phyloP scores from a whole-genome alignment of 2,329 filamentous ascomycete genomes.

The Clonostachys rosea region DNA sequence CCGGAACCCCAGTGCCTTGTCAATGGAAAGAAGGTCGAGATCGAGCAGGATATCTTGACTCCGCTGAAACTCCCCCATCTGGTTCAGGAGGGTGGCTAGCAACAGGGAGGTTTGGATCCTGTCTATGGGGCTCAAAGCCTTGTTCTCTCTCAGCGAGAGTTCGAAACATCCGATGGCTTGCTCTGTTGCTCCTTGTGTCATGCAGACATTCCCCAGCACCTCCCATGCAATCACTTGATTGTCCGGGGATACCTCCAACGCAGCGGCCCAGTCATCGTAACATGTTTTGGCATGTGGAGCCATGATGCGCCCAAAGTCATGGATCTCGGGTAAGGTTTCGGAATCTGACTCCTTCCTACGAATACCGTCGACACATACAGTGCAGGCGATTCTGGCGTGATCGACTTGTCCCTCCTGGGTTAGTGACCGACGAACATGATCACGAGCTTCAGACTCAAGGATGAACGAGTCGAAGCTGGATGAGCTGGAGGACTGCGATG shows the following conservation, averaged over 20 bases:
- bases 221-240: constrained; percentile 29
- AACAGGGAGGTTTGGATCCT: constrained; percentile 12
- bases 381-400: constrained; percentile 15
- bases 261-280: constrained; percentile 14
- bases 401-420: constrained; percentile 9
- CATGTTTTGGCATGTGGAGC: constrained; percentile 17
- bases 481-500: constrained; percentile 7
- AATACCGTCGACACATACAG: constrained; percentile 13
- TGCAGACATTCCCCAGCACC: constrained; percentile 21
- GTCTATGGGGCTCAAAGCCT: constrained; percentile 7
- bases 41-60: constrained; percentile 10
- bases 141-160: constrained; percentile 9
- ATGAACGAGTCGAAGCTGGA: constrained; percentile 13
- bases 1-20: constrained; percentile 12
- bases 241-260: constrained; percentile 8
- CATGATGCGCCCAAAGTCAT: constrained; percentile 15
- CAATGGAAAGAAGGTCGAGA: constrained; percentile 12
- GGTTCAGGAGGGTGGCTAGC: constrained; percentile 11
- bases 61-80: constrained; percentile 6
- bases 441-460: constrained; percentile 12
- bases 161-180: constrained; percentile 10
- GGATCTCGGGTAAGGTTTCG: constrained; percentile 10
- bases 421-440: constrained; percentile 10
- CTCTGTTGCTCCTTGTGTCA: constrained; percentile 12
- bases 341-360: constrained; percentile 9